phyloP scores from a whole-genome alignment of 768 basidiomycete genomes.

The Coprinellus micaceus region DNA sequence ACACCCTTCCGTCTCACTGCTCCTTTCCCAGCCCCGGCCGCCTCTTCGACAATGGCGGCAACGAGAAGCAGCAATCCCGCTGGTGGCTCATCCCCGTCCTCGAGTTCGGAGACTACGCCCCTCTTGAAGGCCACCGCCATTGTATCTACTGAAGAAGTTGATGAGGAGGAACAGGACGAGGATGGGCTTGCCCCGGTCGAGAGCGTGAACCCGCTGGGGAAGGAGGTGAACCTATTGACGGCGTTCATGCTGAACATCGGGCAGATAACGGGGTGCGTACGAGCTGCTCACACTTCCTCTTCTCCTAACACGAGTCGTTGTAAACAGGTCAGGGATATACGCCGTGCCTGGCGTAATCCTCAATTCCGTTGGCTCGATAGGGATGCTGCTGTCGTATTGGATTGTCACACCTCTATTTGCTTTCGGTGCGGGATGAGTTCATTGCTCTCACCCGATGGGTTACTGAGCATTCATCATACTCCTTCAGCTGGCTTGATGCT shows the following conservation, averaged over 20 bases:
- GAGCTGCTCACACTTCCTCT: background rate
- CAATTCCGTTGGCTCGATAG: slow-evolving; percentile 36
- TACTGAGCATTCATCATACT: no score
- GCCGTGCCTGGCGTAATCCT: slow-evolving; percentile 32
- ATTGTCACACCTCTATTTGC: slow-evolving; percentile 30
- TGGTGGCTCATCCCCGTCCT: no score
- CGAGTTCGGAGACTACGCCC: background rate
- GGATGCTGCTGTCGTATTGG: slow-evolving; percentile 30
- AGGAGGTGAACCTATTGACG: slow-evolving; percentile 30
- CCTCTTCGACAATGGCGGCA: background rate
- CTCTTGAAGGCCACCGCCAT: background rate
- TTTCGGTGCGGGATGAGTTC: slow-evolving; percentile 28
- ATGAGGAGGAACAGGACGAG: background rate
- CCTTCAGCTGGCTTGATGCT: slow-evolving; percentile 31
- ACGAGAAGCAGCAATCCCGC: background rate
- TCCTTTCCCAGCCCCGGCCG: no score
- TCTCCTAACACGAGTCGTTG: background rate
- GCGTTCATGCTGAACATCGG: slow-evolving; percentile 35
- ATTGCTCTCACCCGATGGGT: no score
- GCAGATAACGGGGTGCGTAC: slow-evolving; percentile 29
- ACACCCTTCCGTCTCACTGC: no score
- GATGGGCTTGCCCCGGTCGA: slow-evolving; percentile 24
- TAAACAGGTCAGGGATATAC: slow-evolving; percentile 32
- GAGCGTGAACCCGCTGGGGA: slow-evolving; percentile 29
- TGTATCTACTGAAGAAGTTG: background rate